Evolutionary conservation across 2,329 filamentous ascomycete genomes (phyloP), one percentile per base, ranked within the genome.

Genomic region (Fusarium stilboides): DNA sequence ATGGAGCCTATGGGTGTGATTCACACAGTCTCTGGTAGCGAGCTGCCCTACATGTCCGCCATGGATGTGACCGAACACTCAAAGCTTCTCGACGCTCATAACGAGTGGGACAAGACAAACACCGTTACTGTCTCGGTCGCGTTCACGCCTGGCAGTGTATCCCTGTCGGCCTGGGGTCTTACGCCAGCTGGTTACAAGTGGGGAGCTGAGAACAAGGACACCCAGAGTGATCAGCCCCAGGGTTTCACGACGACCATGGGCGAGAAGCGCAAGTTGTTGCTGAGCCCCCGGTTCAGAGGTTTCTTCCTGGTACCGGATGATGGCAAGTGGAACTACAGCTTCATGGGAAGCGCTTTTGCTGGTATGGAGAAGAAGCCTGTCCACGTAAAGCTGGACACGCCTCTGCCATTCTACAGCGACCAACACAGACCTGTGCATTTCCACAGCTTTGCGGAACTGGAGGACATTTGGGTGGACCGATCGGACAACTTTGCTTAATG

Each of bases 281-380:
- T 99, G 54, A 97, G 93, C 70, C 95, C 98, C 74, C 93, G 94
- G 79, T 97, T 98, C 79, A 89, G 92, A 73, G 97, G 96, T 28
- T 98, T 94, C 84, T 99, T 99, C 89, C 84, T 99, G 57, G 94
- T 98, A 22, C 96, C 96, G 0, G 94, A 98, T 76, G 91, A 91
- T 56, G 91, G 90, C 67, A 87, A 92, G 65, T 99, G 96, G 96
- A 99, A 99, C 81, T 99, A 98, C 84, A 96, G 92, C 80, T 99
- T 99, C 86, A 94, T 98, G 90, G 96, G 96, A 57, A 94, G 91
- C 70, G 90, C 90, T 1, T 99, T 98, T 77, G 90, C 91, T 15
- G 90, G 90, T 40, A 87, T 97, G 69, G 94, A 97, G 83, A 98
- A 98, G 89, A 93, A 94, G 83, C 87, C 91, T 5, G 88, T 98